A percentile compares a stretch with the other conserved stretches of the same genome.
Conservation (phyloP, 768 basidiomycete genomes). For the Boletus vermiculosoides region DNA sequence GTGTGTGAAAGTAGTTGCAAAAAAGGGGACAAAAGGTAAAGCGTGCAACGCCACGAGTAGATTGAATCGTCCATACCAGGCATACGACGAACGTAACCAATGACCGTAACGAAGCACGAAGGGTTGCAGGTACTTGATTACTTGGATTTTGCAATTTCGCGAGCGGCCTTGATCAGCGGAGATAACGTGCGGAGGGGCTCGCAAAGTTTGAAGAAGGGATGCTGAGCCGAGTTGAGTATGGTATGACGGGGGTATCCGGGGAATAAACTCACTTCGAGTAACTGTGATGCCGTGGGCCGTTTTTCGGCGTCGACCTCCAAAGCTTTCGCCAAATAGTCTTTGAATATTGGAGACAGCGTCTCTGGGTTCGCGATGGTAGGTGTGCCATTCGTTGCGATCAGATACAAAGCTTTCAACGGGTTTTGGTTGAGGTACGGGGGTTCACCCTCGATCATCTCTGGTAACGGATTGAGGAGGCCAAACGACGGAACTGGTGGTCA, state of each 20-base stretch:
- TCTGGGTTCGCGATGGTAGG: conserved; percentile 94
- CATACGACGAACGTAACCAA: background rate
- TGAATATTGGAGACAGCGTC: conserved; percentile 71
- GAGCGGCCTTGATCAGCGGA: conserved; percentile 89
- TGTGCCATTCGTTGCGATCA: conserved; percentile 98
- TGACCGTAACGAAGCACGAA: background rate
- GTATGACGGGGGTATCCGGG: background rate
- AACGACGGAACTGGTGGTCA: background rate
- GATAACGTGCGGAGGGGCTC: conserved; percentile 85
- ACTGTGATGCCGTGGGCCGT: conserved; percentile 79
- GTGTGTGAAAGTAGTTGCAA: conserved; percentile 21
- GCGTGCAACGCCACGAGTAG: conserved; percentile 5
- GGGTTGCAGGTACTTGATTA: conserved; percentile 2
- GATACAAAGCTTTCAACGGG: conserved; percentile 92
- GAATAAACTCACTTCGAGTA: conserved; percentile 60
- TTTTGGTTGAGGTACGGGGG: conserved; percentile 97
- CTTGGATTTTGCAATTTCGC: conserved; percentile 75
- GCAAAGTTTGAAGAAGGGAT: conserved; percentile 84
- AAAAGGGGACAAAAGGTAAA: background rate
- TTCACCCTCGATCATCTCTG: conserved; percentile 98
- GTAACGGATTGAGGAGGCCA: conserved; percentile 5
- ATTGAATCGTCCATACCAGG: conserved; percentile 12
- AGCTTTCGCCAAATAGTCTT: conserved; percentile 83
- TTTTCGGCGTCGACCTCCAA: conserved; percentile 95
- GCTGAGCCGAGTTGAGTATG: conserved; percentile 41